phyloP scores from a whole-genome alignment of 345 rosid species.

The thale cress (Arabidopsis thaliana) region TAIR10.1 NC_003076.8:23204501-23205000 shows the following conservation, averaged over 20 bases:
- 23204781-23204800: constrained; percentile 54
- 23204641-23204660: neutral
- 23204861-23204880: no score
- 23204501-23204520: neutral
- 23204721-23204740: constrained; percentile 96
- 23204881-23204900: no score
- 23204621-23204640: constrained; percentile 75
- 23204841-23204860: no score
- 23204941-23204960: neutral
- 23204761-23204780: constrained; percentile 85
- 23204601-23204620: constrained; percentile 93
- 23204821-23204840: neutral
- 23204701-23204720: constrained; percentile 67
- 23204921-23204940: neutral
- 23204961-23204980: neutral
- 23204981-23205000: neutral
- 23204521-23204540: constrained; percentile 55
- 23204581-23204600: constrained; percentile 88
- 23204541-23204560: constrained; percentile 84
- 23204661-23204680: neutral
- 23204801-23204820: constrained; percentile 22
- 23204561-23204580: constrained; percentile 94
- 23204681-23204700: neutral
- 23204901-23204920: neutral
- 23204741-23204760: constrained; percentile 83